Evolutionary conservation across 1,284 basidiomycete genomes (phyloP).

Genomic region (Amylostereum areolatum): DNA sequence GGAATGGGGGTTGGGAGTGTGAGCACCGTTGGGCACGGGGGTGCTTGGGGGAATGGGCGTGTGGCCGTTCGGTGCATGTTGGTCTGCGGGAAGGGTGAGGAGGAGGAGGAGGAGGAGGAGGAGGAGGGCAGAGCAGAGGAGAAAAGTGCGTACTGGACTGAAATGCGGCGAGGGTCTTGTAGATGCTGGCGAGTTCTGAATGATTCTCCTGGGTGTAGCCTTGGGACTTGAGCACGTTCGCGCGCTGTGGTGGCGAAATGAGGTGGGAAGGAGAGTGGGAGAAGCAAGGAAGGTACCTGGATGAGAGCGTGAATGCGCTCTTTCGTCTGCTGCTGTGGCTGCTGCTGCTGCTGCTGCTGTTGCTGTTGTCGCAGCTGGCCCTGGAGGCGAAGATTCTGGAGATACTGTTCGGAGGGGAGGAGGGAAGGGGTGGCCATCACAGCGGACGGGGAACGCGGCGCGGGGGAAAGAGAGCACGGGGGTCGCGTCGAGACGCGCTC

Average conservation of each 20-base stretch:
- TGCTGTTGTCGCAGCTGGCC: constrained; percentile 9
- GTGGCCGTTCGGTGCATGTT: constrained; percentile 14
- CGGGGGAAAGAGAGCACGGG: no score
- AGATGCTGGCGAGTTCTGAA: constrained; percentile 28
- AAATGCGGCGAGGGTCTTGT: constrained; percentile 22
- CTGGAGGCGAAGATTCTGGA: no score
- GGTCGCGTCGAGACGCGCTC: no score
- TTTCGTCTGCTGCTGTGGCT: constrained; percentile 14
- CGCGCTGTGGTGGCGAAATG: constrained; percentile 22
- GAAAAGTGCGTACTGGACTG: constrained; percentile 9
- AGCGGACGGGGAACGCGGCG: no score
- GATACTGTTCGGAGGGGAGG: no score
- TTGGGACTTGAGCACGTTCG: constrained; percentile 22
- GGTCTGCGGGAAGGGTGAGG: constrained; percentile 6
- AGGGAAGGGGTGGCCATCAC: no score
- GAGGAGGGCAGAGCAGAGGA: background rate
- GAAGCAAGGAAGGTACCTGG: constrained; percentile 16
- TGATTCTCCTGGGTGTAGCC: constrained; percentile 30
- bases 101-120: constrained; percentile 1
- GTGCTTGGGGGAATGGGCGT: constrained; percentile 3
- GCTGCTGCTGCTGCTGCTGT: constrained; percentile 15
- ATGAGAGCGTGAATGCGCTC: constrained; percentile 20
- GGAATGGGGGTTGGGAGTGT: constrained; percentile 18
- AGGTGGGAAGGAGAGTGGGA: background rate
- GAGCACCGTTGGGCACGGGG: constrained; percentile 20